phyloP scores from a whole-genome alignment of 768 basidiomycete genomes.

The Termitomyces sp. region DNA sequence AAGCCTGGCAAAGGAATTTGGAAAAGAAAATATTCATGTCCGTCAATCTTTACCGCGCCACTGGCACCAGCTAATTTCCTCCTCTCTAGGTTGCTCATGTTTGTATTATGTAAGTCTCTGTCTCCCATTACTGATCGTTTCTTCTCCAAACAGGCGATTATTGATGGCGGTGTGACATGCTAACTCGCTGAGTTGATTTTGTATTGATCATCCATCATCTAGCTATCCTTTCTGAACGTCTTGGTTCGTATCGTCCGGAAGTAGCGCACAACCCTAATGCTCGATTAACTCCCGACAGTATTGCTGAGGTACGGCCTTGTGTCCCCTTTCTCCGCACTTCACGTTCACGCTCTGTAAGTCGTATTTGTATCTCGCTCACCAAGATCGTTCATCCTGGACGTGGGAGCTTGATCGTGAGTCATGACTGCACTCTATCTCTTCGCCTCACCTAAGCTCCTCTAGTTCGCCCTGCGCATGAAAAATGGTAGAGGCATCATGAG shows the following conservation, averaged over 20 bases:
- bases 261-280: slow-evolving; percentile 41
- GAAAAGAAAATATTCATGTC: slow-evolving; percentile 69
- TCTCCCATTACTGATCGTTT: background rate
- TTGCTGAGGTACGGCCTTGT: slow-evolving; percentile 49
- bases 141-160: slow-evolving; percentile 41
- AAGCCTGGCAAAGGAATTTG: slow-evolving; percentile 71
- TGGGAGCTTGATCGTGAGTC: slow-evolving; percentile 76
- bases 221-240: slow-evolving; percentile 32
- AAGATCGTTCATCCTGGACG: slow-evolving; percentile 68
- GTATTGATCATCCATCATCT: background rate
- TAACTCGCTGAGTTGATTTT: background rate
- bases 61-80: background rate
- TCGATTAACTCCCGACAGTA: slow-evolving; percentile 57
- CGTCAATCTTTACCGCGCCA: background rate
- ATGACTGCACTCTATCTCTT: background rate
- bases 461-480: slow-evolving; percentile 43
- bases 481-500: slow-evolving; percentile 26
- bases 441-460: background rate
- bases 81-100: slow-evolving; percentile 55
- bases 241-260: slow-evolving; percentile 20
- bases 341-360: slow-evolving; percentile 31
- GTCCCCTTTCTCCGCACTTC: background rate
- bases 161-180: slow-evolving; percentile 49
- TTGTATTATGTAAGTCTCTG: slow-evolving; percentile 19
- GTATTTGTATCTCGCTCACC: slow-evolving; percentile 60